Evolutionary conservation across 2,329 filamentous ascomycete genomes (phyloP).

Genomic region (Decorospora gaudefroyi): DNA sequence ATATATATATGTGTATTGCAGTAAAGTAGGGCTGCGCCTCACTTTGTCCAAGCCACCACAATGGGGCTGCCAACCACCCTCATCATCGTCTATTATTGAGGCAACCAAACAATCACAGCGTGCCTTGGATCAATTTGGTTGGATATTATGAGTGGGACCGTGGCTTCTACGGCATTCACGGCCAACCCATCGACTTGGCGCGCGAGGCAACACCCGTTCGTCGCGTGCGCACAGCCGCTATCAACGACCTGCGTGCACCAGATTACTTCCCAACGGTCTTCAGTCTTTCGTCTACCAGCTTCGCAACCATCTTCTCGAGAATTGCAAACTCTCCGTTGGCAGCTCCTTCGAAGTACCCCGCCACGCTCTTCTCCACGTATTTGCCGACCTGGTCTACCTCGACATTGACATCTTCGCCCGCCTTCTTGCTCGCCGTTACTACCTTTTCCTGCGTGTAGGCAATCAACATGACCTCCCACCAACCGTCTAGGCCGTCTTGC

Average conservation of each 20-base stretch:
- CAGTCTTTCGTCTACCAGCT: constrained; percentile 73
- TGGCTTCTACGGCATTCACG: constrained; percentile 6
- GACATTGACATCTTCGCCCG: constrained; percentile 83
- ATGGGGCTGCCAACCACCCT: constrained; percentile 31
- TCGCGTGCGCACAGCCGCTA: neutral
- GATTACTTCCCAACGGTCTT: constrained; percentile 46
- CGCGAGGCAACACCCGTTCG: neutral
- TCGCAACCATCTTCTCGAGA: constrained; percentile 61
- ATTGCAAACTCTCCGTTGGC: constrained; percentile 56
- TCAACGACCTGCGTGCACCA: neutral
- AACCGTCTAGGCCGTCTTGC: constrained; percentile 77
- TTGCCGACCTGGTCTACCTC: constrained; percentile 90
- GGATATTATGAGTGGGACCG: constrained; percentile 8
- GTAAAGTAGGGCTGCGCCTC: constrained; percentile 42
- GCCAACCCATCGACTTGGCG: constrained; percentile 7
- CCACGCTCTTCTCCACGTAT: constrained; percentile 87
- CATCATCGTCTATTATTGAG: constrained; percentile 20
- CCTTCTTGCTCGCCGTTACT: constrained; percentile 75
- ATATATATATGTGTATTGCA: constrained; percentile 34
- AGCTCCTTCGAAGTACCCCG: constrained; percentile 72
- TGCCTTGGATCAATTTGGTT: constrained; percentile 5
- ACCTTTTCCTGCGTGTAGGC: constrained; percentile 94
- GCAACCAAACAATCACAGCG: constrained; percentile 8
- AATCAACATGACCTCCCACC: constrained; percentile 96
- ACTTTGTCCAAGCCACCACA: constrained; percentile 38